phyloP scores from a whole-genome alignment of 2,329 filamentous ascomycete genomes.

The Nemania sp. region DNA sequence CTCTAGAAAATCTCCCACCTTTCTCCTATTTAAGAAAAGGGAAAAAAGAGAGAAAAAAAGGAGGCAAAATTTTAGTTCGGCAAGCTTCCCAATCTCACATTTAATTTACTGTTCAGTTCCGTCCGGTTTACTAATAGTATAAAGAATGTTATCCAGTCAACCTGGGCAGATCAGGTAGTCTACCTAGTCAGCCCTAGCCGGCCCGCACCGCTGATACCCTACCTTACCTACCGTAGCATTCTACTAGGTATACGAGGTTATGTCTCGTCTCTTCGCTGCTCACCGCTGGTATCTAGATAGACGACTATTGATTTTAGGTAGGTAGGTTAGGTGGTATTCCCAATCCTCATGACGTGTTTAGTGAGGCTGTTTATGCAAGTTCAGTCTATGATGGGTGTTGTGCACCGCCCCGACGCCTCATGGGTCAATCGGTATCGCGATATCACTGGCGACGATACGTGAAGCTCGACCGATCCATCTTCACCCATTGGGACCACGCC shows the following conservation, averaged over 20 bases:
- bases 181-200: constrained; percentile 1
- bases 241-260: not conserved
- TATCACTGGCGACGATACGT: not conserved
- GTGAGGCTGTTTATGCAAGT: constrained; percentile 19
- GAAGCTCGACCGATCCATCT: not conserved
- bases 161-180: too few species aligned
- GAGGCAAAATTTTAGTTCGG: too few species aligned
- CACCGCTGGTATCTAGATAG: not conserved
- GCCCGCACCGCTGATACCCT: not conserved
- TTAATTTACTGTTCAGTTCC: too few species aligned
- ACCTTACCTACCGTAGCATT: not conserved
- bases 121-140: too few species aligned
- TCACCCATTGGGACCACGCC: not conserved
- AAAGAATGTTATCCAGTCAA: too few species aligned
- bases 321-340: not conserved
- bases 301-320: not conserved
- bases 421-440: not conserved
- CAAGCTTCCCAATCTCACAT: too few species aligned
- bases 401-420: not conserved
- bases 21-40: too few species aligned
- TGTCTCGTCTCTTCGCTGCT: not conserved
- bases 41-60: too few species aligned
- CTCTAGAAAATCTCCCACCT: too few species aligned
- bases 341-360: constrained; percentile 20
- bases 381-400: not conserved